Evolutionary conservation across 1,284 basidiomycete genomes (phyloP), one percentile per base, ranked within the genome.

Genomic region (Ganoderma leucocontextum): DNA sequence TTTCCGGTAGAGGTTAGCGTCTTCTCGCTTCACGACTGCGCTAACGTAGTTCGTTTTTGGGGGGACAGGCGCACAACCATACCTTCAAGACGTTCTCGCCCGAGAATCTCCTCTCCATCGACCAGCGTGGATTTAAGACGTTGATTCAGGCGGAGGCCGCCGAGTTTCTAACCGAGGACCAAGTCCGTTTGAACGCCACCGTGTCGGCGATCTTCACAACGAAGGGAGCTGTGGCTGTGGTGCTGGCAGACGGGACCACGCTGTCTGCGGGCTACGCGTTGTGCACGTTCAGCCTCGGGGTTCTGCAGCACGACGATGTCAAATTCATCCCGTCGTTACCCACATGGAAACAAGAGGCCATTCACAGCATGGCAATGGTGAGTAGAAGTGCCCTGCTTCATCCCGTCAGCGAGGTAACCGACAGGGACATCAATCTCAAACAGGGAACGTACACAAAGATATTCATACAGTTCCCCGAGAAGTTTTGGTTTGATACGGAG

Each of bases 401-500:
- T 42, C 6, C 15, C 22, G 6, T 9, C 8, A 36, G 13, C 39
- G 1, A 62, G 36, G 42, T 25, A 19, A 59, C 35, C n/a, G n/a
- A 39, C 19, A 1, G 17, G 4, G 36, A 22, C 5, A 12, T 33
- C 39, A 13, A 13, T 12, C 13, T 13, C 17, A 15, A 25, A 10
- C 44, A 86, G 85, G 84, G 83, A 1, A 89, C 85, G 2, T 92
- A 90, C 74, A 91, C 90, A 4, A 92, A 92, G 79, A 90, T 92
- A 59, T 92, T 91, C 77, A 73, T 92, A 57, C 84, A 88, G 69
- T 92, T 92, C 74, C 82, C 86, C 0, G 74, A 85, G 65, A 89
- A 87, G 52, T 92, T 92, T 76, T 92, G 91, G 91, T 90, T 90
- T 68, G 83, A 88, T 49, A 88, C 88, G 0, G 82, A 92, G 84